Evolutionary conservation across 2,329 filamentous ascomycete species (phyloP), one percentile per base, ranked within the genome.

Genomic region (Alternaria postmessia): DNA sequence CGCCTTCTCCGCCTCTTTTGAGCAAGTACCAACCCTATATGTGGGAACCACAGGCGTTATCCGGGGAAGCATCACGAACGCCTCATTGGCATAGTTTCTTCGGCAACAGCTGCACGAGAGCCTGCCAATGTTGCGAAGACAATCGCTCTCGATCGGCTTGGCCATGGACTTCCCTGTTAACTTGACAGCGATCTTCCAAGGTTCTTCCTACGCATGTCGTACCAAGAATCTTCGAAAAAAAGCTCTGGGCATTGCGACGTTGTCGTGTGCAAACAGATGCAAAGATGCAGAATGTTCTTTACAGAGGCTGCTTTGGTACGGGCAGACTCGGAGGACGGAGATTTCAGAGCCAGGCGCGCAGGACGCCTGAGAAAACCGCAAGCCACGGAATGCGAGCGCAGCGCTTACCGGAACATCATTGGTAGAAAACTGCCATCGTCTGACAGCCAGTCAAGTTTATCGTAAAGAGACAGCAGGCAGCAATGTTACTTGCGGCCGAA

Each of bases 301-400:
- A 22, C 6, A 32, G 44, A 48, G 20, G 28, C n/a, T 48, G 44
- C 28, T 20, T 20, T 12, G 30, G 9, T 32, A 12, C 12, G 5
- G 5, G 32, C 32, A 16, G 41, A 24, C 38, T 53, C 47, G 60
- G 57, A 30, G 49, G 51, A 39, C 57, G 42, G 55, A 26, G 18
- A 4, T 42, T 39, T 7, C n/a, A 24, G 16, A 12, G 9, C 48
- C 32, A 51, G 38, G 16, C 22, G 34, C 20, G 38, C 26, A 32
- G 46, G 53, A 18, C 26, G 51, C 54, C 56, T 47, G 9, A 51
- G 22, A 26, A 41, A 44, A 12, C 18, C 43, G 36, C 30, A 57
- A 24, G 39, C 41, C 51, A 53, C 52, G 20, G 30, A 48, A 47
- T 26, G 44, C 39, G 24, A 51, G 18, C 44, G 5, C 34, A 46